Conservation (phyloP, 2,329 filamentous ascomycete genomes). For the Massarina eburnea region DNA sequence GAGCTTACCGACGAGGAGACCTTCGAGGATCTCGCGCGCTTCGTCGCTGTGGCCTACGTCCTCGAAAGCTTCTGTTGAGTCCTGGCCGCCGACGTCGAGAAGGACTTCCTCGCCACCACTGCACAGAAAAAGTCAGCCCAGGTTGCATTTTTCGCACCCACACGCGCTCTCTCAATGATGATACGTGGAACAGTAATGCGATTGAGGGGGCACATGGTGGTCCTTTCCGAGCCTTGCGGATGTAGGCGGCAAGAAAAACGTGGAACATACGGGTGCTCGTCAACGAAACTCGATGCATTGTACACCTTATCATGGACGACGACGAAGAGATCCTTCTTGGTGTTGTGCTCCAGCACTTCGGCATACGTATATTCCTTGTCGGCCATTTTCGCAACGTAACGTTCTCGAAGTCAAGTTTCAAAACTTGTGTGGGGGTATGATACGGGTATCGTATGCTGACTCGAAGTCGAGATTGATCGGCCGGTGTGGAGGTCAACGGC, state of each 20-base stretch:
- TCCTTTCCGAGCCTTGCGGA: not conserved
- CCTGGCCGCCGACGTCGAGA: constrained; percentile 92
- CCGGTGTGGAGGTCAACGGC: too few relatives aligned
- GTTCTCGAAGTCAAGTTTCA: too few relatives aligned
- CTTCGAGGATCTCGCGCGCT: constrained; percentile 86
- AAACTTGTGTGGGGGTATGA: too few relatives aligned
- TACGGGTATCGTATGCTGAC: too few relatives aligned
- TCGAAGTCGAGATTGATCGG: too few relatives aligned
- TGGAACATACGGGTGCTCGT: constrained; percentile 84
- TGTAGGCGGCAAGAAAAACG: not conserved
- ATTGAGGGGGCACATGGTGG: not conserved
- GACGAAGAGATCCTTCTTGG: constrained; percentile 88
- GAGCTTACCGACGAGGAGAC: constrained; percentile 40
- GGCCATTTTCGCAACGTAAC: too few relatives aligned
- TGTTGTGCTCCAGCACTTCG: constrained; percentile 43
- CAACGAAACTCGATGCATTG: constrained; percentile 82
- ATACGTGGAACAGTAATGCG: not conserved
- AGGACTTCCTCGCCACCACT: constrained; percentile 98
- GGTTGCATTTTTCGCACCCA: too few relatives aligned
- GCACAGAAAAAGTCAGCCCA: constrained; percentile 14
- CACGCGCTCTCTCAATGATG: not conserved
- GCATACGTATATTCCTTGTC: constrained; percentile 45
- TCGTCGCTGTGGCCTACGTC: constrained; percentile 99
- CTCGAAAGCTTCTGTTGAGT: constrained; percentile 97
- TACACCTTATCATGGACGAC: constrained; percentile 98